A percentile compares a stretch with the other conserved stretches of the same genome.
Evolutionary conservation across 257 asterid species (phyloP).

Genomic region (Solanum corneliomulleri): DNA sequence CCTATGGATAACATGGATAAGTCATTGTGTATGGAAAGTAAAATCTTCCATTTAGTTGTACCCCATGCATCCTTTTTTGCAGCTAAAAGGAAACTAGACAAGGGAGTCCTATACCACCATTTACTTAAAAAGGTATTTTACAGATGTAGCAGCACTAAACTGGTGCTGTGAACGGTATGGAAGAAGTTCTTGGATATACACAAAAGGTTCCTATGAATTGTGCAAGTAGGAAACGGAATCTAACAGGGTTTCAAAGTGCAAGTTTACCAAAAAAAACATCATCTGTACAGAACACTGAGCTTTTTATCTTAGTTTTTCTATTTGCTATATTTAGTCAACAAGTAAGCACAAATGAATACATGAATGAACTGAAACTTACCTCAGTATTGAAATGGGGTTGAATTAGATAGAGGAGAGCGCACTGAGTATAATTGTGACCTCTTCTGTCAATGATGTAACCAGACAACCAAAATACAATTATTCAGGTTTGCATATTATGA

Average conservation of each 20-base stretch:
- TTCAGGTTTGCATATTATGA: conserved; percentile 4
- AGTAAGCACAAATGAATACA: neutral
- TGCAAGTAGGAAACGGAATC: neutral
- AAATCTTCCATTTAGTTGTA: neutral
- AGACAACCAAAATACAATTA: neutral
- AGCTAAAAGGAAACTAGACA: neutral
- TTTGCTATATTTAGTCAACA: neutral
- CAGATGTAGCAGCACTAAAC: neutral
- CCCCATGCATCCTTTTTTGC: neutral
- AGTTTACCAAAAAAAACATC: neutral
- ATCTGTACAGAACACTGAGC: neutral
- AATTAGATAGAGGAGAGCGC: neutral
- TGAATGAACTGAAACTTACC: neutral
- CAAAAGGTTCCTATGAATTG: neutral
- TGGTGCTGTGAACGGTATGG: neutral
- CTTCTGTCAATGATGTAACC: neutral
- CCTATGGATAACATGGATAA: neutral
- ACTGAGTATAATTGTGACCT: neutral
- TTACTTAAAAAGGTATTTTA: neutral
- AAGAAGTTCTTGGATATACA: neutral
- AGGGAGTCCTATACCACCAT: neutral
- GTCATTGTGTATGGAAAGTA: neutral
- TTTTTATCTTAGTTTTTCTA: neutral
- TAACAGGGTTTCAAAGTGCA: neutral
- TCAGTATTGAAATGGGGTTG: neutral